Evolutionary conservation across 768 basidiomycete species (phyloP).

Genomic region (Scleroderma bovista): DNA sequence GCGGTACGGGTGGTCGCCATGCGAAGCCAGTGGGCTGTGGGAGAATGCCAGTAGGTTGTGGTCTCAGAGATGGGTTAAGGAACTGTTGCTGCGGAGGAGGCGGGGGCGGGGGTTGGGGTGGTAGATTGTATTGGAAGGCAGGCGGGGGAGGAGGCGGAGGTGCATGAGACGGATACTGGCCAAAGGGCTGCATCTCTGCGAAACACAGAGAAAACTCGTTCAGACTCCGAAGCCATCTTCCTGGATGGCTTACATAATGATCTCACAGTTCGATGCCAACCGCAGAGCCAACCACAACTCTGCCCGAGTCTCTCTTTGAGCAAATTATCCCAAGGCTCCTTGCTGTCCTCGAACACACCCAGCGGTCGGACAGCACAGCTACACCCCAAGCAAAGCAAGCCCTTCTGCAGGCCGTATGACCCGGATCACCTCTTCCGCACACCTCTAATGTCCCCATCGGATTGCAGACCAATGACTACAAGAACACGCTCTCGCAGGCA

Average conservation of each 20-base stretch:
- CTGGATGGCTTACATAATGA: no score
- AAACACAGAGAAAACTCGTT: no score
- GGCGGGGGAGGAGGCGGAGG: conserved; percentile 61
- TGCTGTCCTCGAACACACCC: conserved; percentile 55
- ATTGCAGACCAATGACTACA: conserved; percentile 68
- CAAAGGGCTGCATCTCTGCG: conserved; percentile 13
- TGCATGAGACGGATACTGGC: conserved; percentile 41
- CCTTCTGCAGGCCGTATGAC: conserved; percentile 57
- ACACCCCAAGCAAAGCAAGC: conserved; percentile 61
- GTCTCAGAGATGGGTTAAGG: conserved; percentile 40
- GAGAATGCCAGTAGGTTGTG: conserved; percentile 22
- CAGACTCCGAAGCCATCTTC: no score
- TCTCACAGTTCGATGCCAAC: no score
- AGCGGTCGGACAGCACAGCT: conserved; percentile 46
- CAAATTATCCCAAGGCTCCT: conserved; percentile 55
- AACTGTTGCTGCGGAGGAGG: conserved; percentile 41
- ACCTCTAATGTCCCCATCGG: neutral
- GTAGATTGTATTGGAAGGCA: conserved; percentile 53
- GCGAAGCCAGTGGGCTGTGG: conserved; percentile 43
- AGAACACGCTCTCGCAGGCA: conserved; percentile 49
- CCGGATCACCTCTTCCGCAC: neutral
- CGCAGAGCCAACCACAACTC: neutral
- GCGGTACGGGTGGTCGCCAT: conserved; percentile 36
- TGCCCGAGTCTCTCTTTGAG: conserved; percentile 38
- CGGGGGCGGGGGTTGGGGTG: conserved; percentile 25